Base-by-base conservation (phyloP, 371 early-diverging fungal species). In the Dinochytrium kinnereticum region DNA sequence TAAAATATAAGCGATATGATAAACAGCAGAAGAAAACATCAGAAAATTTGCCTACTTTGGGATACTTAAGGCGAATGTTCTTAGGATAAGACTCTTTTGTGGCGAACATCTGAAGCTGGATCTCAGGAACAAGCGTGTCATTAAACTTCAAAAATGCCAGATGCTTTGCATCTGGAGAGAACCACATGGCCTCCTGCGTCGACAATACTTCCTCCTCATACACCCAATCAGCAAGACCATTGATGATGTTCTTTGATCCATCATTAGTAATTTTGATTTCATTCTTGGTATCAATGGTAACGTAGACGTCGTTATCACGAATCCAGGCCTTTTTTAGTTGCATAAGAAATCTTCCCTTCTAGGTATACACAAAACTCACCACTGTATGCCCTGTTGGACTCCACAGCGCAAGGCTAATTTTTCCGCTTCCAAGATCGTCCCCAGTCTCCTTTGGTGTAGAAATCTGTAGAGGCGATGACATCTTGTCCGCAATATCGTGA, bases 191-290 rank as follows among this genome's bases (percentile, higher is more conserved):
- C 21, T 82, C 81, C 24, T 91, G 84, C 0, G 81, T 77, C 0
- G 77, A 84, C 59, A 93, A 88, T 0, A 98, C 93, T 75, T 98
- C 97, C 80, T 98, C 97, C 84, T 97, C 98, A 75, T 98, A 98
- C 0, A 98, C 97, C 99, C 99, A 98, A 81, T 98, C 99, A 31
- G 96, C 91, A 17, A 97, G 85, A 10, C 98, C 99, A 78, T 98
- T 97, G 77, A 96, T 92, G n/a, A 96, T 88, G 7, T 85, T 86
- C 31, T 79, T 80, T 24, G 92, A 90, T 10, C 98, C 98, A 79
- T 96, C 96, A 72, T 84, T 87, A 0, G 98, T 97, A 38, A 98
- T 80, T 53, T 90, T 91, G 44, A 85, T 87, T 55, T 92, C 89
- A 3, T 81, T 80, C 53, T 78, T 69, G 68, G 92, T 84, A 68